A percentile compares a stretch with the other conserved stretches of the same genome.
Conservation (phyloP, 148 eudicot species). For the Rhododendron ovatum region DNA sequence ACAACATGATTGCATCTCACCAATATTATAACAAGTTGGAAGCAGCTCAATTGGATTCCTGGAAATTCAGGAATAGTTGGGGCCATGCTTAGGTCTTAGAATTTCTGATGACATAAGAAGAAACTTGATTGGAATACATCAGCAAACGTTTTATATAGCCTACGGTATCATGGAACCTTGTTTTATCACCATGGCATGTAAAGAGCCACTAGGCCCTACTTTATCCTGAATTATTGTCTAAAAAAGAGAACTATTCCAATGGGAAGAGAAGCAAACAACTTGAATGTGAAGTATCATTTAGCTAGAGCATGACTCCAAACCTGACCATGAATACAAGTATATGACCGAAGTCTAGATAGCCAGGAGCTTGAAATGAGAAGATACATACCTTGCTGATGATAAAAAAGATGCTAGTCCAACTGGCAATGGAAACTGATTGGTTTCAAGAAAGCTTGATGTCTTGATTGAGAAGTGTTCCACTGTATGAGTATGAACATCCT, state of each 20-base stretch:
- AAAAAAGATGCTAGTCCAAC: constrained; percentile 47
- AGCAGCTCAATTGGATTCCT: background rate
- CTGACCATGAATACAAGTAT: background rate
- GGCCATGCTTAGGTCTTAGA: background rate
- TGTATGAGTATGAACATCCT: constrained; percentile 31
- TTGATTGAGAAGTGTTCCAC: constrained; percentile 66
- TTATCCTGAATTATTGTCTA: background rate
- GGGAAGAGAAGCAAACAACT: background rate
- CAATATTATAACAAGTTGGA: background rate
- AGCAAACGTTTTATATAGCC: background rate
- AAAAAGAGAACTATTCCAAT: background rate
- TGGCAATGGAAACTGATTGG: constrained; percentile 33
- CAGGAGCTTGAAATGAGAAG: background rate
- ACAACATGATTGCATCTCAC: background rate
- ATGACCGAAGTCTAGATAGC: background rate
- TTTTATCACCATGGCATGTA: background rate
- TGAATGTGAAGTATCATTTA: background rate
- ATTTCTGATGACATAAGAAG: background rate
- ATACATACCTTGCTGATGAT: constrained; percentile 51
- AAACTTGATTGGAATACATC: background rate
- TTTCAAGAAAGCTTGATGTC: constrained; percentile 58
- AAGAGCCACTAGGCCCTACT: background rate
- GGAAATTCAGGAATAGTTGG: background rate
- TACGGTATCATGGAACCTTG: background rate
- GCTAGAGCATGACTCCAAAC: background rate